Conservation (phyloP, 352 stramenopile species). For the Pythium biforme region DNA sequence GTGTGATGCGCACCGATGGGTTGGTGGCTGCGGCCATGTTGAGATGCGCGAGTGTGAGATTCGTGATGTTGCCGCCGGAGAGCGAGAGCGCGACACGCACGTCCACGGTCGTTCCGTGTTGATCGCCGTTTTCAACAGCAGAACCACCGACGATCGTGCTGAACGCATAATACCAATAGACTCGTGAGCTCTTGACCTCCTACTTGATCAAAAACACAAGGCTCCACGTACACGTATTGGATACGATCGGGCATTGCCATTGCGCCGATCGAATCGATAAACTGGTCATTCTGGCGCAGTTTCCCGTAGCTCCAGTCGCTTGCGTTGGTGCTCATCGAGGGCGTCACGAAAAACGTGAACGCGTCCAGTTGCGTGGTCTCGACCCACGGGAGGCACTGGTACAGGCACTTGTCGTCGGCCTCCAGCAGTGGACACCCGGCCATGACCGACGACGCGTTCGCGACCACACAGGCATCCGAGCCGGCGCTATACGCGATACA, state of each 20-base stretch:
- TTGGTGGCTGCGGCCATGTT: neutral
- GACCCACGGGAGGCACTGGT: slow-evolving; percentile 9
- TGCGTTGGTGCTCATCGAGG: neutral
- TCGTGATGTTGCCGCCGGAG: neutral
- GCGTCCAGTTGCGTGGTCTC: neutral
- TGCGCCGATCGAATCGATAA: neutral
- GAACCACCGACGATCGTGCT: slow-evolving; percentile 3
- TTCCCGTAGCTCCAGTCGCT: neutral
- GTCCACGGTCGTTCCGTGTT: neutral
- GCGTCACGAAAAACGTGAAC: slow-evolving; percentile 8
- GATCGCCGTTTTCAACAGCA: neutral
- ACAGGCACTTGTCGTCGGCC: neutral
- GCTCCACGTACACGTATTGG: slow-evolving; percentile 5
- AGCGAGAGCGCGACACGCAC: slow-evolving; percentile 6
- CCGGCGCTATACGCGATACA: slow-evolving; percentile 1
- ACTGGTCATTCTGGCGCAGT: slow-evolving; percentile 4
- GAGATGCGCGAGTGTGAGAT: slow-evolving; percentile 17
- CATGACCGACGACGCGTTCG: neutral
- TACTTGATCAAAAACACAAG: neutral
- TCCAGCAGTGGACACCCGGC: neutral
- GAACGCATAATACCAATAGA: neutral
- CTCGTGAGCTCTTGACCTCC: too few relatives aligned
- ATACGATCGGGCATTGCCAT: slow-evolving; percentile 9
- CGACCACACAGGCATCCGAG: neutral
- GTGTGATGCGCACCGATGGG: neutral